Percentiles rank a stretch among this genome's conserved stretches.
Evolutionary conservation across 2,329 filamentous ascomycete genomes (phyloP).

Genomic region (Celoporthe dispersa): DNA sequence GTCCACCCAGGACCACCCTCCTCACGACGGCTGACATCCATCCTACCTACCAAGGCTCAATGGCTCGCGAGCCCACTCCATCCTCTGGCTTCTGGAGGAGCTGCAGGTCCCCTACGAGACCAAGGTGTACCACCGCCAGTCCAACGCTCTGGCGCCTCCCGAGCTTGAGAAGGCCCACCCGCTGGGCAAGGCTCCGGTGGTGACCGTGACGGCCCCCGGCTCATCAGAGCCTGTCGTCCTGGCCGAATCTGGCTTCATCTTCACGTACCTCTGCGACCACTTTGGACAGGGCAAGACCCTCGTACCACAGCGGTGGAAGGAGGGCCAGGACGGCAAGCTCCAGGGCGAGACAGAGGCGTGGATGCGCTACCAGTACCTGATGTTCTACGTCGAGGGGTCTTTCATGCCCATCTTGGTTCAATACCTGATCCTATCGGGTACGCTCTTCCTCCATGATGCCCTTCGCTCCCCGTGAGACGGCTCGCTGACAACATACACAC

Average conservation of each 20-base stretch:
- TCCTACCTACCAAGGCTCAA: conserved; percentile 68
- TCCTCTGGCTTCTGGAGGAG: conserved; percentile 86
- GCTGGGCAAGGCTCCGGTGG: conserved; percentile 83
- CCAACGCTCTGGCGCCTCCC: conserved; percentile 66
- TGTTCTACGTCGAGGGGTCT: conserved; percentile 86
- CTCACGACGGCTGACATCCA: conserved; percentile 1
- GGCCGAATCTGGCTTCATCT: conserved; percentile 81
- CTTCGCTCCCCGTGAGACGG: not conserved
- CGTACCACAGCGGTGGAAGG: conserved; percentile 58
- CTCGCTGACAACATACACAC: not conserved
- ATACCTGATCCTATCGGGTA: conserved; percentile 61
- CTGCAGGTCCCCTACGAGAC: conserved; percentile 79
- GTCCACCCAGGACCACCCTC: not conserved
- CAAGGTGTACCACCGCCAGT: conserved; percentile 73
- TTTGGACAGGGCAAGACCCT: conserved; percentile 51
- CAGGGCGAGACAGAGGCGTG: conserved; percentile 66
- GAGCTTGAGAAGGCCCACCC: conserved; percentile 80
- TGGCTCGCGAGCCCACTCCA: conserved; percentile 79
- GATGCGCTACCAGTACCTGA: conserved; percentile 66
- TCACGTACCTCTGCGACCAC: conserved; percentile 79
- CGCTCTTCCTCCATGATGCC: conserved; percentile 31
- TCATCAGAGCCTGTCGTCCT: conserved; percentile 59
- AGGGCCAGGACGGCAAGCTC: conserved; percentile 60
- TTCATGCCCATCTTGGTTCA: conserved; percentile 75
- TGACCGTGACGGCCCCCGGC: conserved; percentile 62